Evolutionary conservation across 2,329 filamentous ascomycete genomes (phyloP), one percentile per base, ranked within the genome.

Genomic region (Fusarium gaditjirri): DNA sequence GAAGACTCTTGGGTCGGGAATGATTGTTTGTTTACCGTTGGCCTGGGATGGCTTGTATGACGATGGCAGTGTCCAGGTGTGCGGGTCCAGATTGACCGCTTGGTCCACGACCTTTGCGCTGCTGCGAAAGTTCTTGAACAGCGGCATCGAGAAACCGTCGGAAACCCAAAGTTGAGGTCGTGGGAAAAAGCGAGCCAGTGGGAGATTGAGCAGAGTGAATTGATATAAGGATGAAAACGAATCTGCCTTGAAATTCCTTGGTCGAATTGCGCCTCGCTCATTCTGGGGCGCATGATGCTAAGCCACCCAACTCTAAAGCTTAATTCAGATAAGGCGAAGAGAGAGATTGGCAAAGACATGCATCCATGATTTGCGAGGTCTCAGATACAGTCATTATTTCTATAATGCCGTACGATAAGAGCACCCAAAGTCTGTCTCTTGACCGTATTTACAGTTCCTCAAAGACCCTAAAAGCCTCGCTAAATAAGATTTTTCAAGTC

Each of bases 11-110:
- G 68, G 44, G 13, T 71, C 44, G 0, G 69, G 69, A 6, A 72
- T 71, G 2, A 43, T 16, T 2, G 68, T 72, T 27, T 46, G 57
- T 35, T 56, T 72, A 8, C 23, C 17, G 2, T 69, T 63, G 7
- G 69, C 31, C 21, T 68, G 65, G 2, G 35, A 23, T 14, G 29
- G 50, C 12, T 61, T 42, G 41, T 69, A 71, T 43, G 64, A 56
- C 23, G 58, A 65, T 9, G 63, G 69, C 7, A 71, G n/a, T 29
- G 36, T 60, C 69, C 69, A 71, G 6, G 39, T 31, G 36, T 71
- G 68, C n/a, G 58, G 68, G 31, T 71, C 69, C 4, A 60, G 17
- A 33, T 54, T 36, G 23, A 33, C 52, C 17, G 19, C 33, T 3
- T 72, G 43, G 19, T 69, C 39, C n/a, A 57, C 14, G 27, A 42